Percentiles rank a stretch among this genome's conserved stretches.
phyloP scores from a whole-genome alignment of 805 yeast species.

The Saturnispora sekii region DNA sequence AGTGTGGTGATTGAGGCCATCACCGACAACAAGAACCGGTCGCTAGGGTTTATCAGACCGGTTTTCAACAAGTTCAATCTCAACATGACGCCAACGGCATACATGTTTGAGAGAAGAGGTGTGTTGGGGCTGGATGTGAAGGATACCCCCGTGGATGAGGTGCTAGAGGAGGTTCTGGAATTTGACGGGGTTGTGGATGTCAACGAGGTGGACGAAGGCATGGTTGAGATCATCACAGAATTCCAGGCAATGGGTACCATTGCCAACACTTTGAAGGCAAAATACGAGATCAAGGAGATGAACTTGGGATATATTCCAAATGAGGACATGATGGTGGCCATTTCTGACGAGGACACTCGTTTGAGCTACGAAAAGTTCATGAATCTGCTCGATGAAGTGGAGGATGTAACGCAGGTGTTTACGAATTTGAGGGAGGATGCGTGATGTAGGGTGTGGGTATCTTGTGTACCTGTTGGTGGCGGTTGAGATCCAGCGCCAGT shows the following conservation, averaged over 20 bases:
- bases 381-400: constrained; percentile 59
- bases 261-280: constrained; percentile 46
- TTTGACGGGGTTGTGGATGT: constrained; percentile 67
- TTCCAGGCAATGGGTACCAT: constrained; percentile 53
- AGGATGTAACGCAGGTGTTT: constrained; percentile 75
- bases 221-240: constrained; percentile 49
- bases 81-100: constrained; percentile 66
- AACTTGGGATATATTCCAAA: constrained; percentile 61
- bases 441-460: no score
- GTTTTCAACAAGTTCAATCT: constrained; percentile 58
- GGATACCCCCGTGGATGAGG: constrained; percentile 40
- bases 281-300: constrained; percentile 58
- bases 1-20: constrained; percentile 77
- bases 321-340: constrained; percentile 46
- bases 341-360: constrained; percentile 42
- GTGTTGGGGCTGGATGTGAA: constrained; percentile 45
- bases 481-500: no score
- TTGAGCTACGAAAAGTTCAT: constrained; percentile 49
- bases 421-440: constrained; percentile 44
- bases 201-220: constrained; percentile 18
- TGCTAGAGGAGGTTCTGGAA: constrained; percentile 69
- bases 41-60: constrained; percentile 65
- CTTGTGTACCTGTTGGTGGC: no score
- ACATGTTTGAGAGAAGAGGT: constrained; percentile 72
- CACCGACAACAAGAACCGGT: constrained; percentile 82